Evolutionary conservation across 2,329 filamentous ascomycete species (phyloP), one percentile per base, ranked within the genome.

Genomic region (Venturiaceae sp.): DNA sequence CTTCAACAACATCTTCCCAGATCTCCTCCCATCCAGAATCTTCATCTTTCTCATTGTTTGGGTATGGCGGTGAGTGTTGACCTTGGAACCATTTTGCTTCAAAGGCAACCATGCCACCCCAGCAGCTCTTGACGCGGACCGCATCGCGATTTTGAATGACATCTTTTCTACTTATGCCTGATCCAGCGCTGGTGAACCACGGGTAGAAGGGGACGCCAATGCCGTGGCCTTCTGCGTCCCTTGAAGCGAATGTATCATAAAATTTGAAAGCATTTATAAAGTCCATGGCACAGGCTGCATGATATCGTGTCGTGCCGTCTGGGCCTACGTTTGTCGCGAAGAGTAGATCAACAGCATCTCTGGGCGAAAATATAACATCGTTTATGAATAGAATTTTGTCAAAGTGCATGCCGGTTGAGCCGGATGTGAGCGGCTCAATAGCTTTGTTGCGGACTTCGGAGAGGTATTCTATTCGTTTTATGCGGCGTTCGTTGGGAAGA

Each of bases 71-170:
- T 5, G 23, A 19, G 19, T 50, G 30, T 50, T 61, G 46, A 19
- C 75, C 71, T 64, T 84, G 81, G 52, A 86, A 81, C 69, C 80
- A 83, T 52, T 73, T 72, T 1, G 81, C 83, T 66, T 85, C 79
- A 70, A 85, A 85, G 2, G 82, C 82, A 2, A 83, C 84, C 81
- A 90, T 90, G 23, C 88, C 88, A 56, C 86, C 85, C 88, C 87
- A 91, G 71, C 88, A 91, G 62, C 84, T 85, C 64, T 80, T 81
- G 1, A 90, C 87, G 8, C 83, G 80, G 1, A 91, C 86, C 0
- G 86, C 81, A 63, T 85, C 83, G 37, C 69, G 78, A 58, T 83
- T 80, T 0, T 73, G 74, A 1, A 88, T 69, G 19, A 90, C 83
- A 66, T 87, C 86, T 4, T 76, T 74, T 47, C 86, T 77, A 72